Conservation (phyloP, 2,329 filamentous ascomycete genomes). For the Epichloe glyceriae region DNA sequence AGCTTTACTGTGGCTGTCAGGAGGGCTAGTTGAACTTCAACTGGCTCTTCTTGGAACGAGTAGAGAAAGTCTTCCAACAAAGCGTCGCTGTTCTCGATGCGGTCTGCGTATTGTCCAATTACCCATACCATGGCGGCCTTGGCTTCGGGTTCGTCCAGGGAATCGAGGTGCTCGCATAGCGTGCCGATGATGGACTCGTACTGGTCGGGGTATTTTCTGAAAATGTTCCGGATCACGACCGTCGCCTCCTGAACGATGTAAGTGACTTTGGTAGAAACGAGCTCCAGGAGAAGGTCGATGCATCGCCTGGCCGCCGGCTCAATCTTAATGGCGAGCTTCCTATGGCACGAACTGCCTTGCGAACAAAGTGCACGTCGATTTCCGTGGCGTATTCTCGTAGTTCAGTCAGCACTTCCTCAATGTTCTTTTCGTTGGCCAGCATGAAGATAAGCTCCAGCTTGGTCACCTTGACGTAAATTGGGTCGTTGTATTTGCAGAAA, state of each 20-base stretch:
- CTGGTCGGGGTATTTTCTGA: conserved; percentile 96
- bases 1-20: conserved; percentile 95
- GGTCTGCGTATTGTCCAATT: conserved; percentile 92
- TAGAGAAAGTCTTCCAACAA: conserved; percentile 91
- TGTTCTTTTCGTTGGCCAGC: conserved; percentile 91
- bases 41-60: conserved; percentile 84
- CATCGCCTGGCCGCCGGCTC: conserved; percentile 83
- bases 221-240: conserved; percentile 97
- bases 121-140: conserved; percentile 99
- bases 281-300: conserved; percentile 82
- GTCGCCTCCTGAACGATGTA: conserved; percentile 99
- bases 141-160: conserved; percentile 90
- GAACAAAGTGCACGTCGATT: conserved; percentile 96
- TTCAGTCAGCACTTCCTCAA: conserved; percentile 87
- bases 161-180: conserved; percentile 90
- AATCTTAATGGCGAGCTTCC: conserved; percentile 97
- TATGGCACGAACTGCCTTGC: conserved; percentile 93
- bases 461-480: conserved; percentile 98
- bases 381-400: conserved; percentile 94
- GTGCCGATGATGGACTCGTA: conserved; percentile 97
- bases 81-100: conserved; percentile 92
- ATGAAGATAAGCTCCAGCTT: conserved; percentile 98
- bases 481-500: conserved; percentile 99
- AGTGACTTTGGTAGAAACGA: conserved; percentile 94
- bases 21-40: conserved; percentile 89